Evolutionary conservation across 108 stramenopile genomes (phyloP).

Genomic region (Skeletonema menzelii): DNA sequence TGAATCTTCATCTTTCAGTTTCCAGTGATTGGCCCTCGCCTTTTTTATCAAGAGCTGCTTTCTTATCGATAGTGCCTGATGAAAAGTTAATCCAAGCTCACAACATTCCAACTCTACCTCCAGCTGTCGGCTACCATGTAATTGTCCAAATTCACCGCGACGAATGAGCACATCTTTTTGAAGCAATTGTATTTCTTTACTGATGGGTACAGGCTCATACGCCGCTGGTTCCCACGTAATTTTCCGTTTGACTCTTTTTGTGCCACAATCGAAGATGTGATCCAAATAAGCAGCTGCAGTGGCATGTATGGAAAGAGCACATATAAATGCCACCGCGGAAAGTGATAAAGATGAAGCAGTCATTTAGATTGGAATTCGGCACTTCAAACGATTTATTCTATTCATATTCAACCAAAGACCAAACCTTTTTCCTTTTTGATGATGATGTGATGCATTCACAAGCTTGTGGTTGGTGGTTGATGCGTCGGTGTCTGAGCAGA

Average conservation of each 20-base stretch:
- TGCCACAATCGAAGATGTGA: slow-evolving; percentile 2
- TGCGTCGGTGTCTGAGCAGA: not conserved
- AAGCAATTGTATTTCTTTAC: slow-evolving; percentile 16
- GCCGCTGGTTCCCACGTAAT: slow-evolving; percentile 20
- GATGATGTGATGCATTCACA: too few relatives aligned
- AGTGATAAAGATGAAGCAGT: not conserved
- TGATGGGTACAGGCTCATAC: slow-evolving; percentile 14
- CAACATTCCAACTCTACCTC: slow-evolving; percentile 34
- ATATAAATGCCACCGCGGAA: not conserved
- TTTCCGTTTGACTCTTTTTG: slow-evolving; percentile 10
- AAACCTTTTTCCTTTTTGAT: too few relatives aligned
- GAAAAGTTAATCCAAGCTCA: slow-evolving; percentile 21
- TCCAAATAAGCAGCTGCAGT: slow-evolving; percentile 11
- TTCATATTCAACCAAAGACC: not conserved
- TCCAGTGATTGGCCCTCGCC: not conserved
- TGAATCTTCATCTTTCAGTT: slow-evolving; percentile 13
- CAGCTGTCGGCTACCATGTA: slow-evolving; percentile 11
- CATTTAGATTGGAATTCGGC: too few relatives aligned
- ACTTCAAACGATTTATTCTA: too few relatives aligned
- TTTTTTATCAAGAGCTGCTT: slow-evolving; percentile 37
- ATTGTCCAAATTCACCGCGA: slow-evolving; percentile 34
- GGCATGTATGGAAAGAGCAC: not conserved
- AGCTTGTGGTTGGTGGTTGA: too few relatives aligned
- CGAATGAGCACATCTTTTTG: slow-evolving; percentile 18
- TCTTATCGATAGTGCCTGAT: slow-evolving; percentile 33